Evolutionary conservation across 2,329 filamentous ascomycete species (phyloP).

Genomic region (Phaeosphaeriaceae sp.): DNA sequence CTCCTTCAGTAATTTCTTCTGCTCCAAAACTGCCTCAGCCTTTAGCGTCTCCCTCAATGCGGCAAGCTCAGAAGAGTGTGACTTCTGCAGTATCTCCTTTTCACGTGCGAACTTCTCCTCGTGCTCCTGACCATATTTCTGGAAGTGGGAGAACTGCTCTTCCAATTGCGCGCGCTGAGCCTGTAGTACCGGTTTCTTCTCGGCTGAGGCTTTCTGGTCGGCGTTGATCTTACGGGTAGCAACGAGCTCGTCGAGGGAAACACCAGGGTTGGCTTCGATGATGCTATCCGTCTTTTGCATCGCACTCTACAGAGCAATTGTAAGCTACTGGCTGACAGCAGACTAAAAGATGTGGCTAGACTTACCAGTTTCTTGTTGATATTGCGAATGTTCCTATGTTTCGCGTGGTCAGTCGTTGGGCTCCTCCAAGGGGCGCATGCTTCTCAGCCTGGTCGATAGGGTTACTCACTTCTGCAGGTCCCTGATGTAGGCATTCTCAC

Average conservation of each 20-base stretch:
- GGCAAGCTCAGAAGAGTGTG: constrained; percentile 65
- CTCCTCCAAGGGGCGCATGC: constrained; percentile 1
- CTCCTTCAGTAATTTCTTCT: constrained; percentile 60
- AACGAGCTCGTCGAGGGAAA: constrained; percentile 76
- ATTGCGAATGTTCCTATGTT: constrained; percentile 81
- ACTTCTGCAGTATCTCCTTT: constrained; percentile 61
- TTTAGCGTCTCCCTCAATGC: constrained; percentile 61
- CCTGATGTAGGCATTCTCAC: constrained; percentile 81
- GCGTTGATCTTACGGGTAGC: constrained; percentile 74
- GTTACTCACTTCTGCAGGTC: constrained; percentile 85
- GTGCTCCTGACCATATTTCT: constrained; percentile 77
- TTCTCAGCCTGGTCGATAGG: constrained; percentile 5
- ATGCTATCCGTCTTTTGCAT: constrained; percentile 75
- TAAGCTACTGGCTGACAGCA: constrained; percentile 22
- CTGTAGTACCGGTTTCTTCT: constrained; percentile 77
- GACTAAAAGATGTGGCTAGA: constrained; percentile 21
- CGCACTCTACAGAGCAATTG: constrained; percentile 60
- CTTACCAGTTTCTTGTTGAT: constrained; percentile 92
- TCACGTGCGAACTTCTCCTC: constrained; percentile 65
- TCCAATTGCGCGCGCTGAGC: constrained; percentile 72
- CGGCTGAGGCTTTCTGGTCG: constrained; percentile 78
- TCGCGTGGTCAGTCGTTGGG: constrained; percentile 20
- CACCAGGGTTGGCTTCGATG: constrained; percentile 71
- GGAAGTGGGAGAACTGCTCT: constrained; percentile 75
- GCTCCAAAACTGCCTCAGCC: constrained; percentile 58